Base-by-base conservation (phyloP, 768 basidiomycete genomes). In the Kwoniella newhampshirensis region DNA sequence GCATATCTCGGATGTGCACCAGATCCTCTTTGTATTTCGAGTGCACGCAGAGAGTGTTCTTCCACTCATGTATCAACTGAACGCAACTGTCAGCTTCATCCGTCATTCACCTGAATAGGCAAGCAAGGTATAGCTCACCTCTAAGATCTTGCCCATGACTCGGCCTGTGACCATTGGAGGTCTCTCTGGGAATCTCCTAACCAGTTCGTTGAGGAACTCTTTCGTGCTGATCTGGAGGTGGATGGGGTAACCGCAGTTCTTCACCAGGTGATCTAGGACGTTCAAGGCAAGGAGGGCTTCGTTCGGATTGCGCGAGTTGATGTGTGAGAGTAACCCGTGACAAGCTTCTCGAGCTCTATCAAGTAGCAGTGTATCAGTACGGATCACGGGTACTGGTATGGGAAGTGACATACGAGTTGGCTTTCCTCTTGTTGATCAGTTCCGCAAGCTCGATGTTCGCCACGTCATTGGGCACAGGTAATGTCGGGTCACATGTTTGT, bases 1-100 rank as follows among this genome's bases (percentile, higher is more conserved):
- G 90, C 96, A 99, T 99, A 78, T 99, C 96, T 64, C 94, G 78
- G 57, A 99, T 96, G 69, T 98, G 97, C 8, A 89, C 90, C 44
- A 99, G 79, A 77, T 98, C 94, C 57, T 98, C 96, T 74, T 89
- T 91, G 86, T 91, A 93, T 73, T 93, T 85, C 43, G 87, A 89
- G 28, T 88, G 86, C 0, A 80, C 71, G 71, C 94, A 98, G 42
- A 99, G 88, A 2, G 86, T 86, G 71, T 93, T 90, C 79, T 92
- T 96, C 96, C 96, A 99, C 46, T 82, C 80, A 63, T 94, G 84
- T 39, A 99, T 92, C 60, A 94, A 81, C 66, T 77, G 43, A 9
- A 1, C 13, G 8, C 48, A 47, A 32, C n/a, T n/a, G 20, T 25
- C 26, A 50, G 4, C 30, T 9, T 6, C 12, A 51, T 40, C 18